Evolutionary conservation across 371 early-diverging fungal species (phyloP).

Genomic region (Mucor indicus): DNA sequence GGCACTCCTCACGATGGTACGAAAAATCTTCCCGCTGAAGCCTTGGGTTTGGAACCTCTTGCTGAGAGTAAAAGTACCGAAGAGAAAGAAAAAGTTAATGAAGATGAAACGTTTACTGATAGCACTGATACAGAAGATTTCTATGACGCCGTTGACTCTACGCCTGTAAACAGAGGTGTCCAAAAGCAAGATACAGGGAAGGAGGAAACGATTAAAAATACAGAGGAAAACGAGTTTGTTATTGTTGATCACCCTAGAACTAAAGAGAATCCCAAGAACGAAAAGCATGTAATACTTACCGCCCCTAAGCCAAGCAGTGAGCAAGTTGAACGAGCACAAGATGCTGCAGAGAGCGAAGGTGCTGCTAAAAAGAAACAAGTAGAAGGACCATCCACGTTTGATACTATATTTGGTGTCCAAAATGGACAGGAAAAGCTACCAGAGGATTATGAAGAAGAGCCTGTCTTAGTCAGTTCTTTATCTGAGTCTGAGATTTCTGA

Average conservation of each 20-base stretch:
- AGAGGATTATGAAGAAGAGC: slow-evolving; percentile 10
- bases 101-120: slow-evolving; percentile 3
- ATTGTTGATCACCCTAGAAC: slow-evolving; percentile 25
- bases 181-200: not conserved
- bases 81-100: not conserved
- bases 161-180: not conserved
- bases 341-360: not conserved
- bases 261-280: not conserved
- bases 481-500: slow-evolving; percentile 6
- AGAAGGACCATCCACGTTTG: slow-evolving; percentile 8
- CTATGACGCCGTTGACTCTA: slow-evolving; percentile 16
- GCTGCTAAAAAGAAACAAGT: not conserved
- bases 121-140: slow-evolving; percentile 17
- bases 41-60: no score
- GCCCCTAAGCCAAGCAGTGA: not conserved
- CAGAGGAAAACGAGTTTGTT: slow-evolving; percentile 20
- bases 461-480: slow-evolving; percentile 12
- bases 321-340: no score
- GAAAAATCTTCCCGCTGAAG: no score
- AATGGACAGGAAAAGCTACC: not conserved
- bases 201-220: not conserved
- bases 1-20: no score
- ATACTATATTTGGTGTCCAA: slow-evolving; percentile 9
- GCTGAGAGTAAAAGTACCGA: no score
- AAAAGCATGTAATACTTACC: not conserved